Conservation (phyloP, 2,329 filamentous ascomycete genomes). For the Calonectria hongkongensis region DNA sequence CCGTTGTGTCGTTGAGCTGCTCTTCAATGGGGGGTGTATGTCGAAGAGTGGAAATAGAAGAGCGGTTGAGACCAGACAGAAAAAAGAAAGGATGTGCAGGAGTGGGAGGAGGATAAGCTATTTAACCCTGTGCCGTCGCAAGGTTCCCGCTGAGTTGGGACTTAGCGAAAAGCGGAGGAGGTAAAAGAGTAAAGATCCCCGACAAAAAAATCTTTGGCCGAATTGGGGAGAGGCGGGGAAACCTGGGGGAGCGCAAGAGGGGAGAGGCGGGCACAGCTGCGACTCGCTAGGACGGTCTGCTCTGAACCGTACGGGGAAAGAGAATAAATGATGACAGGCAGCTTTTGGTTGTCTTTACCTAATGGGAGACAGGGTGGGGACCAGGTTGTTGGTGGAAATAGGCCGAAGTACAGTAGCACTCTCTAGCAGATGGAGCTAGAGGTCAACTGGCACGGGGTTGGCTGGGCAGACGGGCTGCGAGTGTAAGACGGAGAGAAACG, state of each 20-base stretch:
- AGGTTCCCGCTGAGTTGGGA: conserved; percentile 22
- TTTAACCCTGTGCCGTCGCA: conserved; percentile 39
- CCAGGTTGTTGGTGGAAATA: conserved; percentile 29
- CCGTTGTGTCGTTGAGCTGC: conserved; percentile 7
- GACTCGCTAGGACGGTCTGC: conserved; percentile 28
- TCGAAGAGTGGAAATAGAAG: not conserved
- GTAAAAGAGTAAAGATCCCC: conserved; percentile 5
- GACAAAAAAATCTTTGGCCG: conserved; percentile 10
- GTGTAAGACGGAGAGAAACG: conserved; percentile 2
- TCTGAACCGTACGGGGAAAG: conserved; percentile 9
- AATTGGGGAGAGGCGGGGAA: conserved; percentile 44
- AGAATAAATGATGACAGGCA: conserved; percentile 23
- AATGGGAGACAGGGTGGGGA: conserved; percentile 28
- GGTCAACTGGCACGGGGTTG: conserved; percentile 1
- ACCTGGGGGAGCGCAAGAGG: conserved; percentile 38
- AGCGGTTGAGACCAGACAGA: not conserved
- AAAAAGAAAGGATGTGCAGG: not conserved
- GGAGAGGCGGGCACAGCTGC: conserved; percentile 28
- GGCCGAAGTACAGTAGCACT: conserved; percentile 19
- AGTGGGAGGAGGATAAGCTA: conserved; percentile 30
- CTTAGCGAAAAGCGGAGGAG: conserved; percentile 28
- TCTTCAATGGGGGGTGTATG: not conserved
- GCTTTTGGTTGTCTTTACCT: conserved; percentile 34
- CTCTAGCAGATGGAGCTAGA: conserved; percentile 16
- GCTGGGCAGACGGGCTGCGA: conserved; percentile 13